Evolutionary conservation across 2,329 filamentous ascomycete genomes (phyloP).

Genomic region (Pyrenochaeta sp.): DNA sequence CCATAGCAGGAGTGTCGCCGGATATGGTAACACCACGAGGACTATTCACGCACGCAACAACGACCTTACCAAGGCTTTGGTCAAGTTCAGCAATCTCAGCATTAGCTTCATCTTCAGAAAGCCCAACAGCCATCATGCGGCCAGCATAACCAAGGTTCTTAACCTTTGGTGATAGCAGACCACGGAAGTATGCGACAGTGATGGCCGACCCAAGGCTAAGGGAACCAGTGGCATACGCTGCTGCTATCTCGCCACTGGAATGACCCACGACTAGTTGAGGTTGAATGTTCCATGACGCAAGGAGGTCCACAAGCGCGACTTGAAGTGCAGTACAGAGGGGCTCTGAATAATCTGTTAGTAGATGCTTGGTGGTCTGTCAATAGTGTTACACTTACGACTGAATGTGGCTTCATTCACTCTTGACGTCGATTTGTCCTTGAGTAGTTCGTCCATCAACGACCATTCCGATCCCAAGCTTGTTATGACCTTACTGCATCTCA

Average conservation of each 20-base stretch:
- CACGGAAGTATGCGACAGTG: slow-evolving; percentile 21
- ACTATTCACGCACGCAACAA: slow-evolving; percentile 48
- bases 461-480: slow-evolving; percentile 8
- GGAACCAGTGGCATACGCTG: slow-evolving; percentile 27
- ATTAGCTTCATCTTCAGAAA: slow-evolving; percentile 21
- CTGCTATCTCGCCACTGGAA: slow-evolving; percentile 38
- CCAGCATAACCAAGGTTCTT: slow-evolving; percentile 12
- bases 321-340: slow-evolving; percentile 32
- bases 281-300: slow-evolving; percentile 17
- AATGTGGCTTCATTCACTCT: slow-evolving; percentile 17
- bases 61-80: slow-evolving; percentile 21
- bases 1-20: slow-evolving; percentile 51
- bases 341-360: no score
- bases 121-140: slow-evolving; percentile 43
- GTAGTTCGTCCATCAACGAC: slow-evolving; percentile 20
- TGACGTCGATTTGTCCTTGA: slow-evolving; percentile 6
- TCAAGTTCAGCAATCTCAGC: slow-evolving; percentile 6
- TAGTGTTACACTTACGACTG: slow-evolving; percentile 12
- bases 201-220: slow-evolving; percentile 13
- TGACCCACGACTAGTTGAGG: slow-evolving; percentile 30
- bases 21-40: slow-evolving; percentile 55
- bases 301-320: slow-evolving; percentile 28
- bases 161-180: slow-evolving; percentile 8
- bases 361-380: no score
- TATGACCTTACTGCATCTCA: slow-evolving; percentile 8